Conservation (phyloP, 345 rosid species). For the Limnanthes douglasii region DNA sequence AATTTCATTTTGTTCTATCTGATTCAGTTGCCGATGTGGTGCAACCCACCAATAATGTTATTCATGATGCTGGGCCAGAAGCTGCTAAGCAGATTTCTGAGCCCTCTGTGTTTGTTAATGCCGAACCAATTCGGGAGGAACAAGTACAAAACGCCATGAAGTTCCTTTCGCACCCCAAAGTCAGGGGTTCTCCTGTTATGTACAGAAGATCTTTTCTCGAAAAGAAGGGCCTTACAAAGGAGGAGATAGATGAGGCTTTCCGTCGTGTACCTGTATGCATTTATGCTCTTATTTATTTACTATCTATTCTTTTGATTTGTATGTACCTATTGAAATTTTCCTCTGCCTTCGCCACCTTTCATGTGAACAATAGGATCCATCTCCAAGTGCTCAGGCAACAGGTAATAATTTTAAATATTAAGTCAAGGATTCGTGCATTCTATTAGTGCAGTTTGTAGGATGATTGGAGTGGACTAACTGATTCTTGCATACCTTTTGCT, state of each 20-base stretch:
- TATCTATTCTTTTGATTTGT: neutral
- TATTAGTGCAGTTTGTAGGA: constrained; percentile 1
- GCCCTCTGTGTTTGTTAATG: constrained; percentile 67
- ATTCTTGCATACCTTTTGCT: constrained; percentile 7
- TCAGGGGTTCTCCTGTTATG: constrained; percentile 78
- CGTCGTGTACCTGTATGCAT: constrained; percentile 73
- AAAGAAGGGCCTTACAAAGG: constrained; percentile 88
- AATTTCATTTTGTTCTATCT: too few species aligned
- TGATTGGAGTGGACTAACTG: constrained; percentile 1
- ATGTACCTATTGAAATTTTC: neutral
- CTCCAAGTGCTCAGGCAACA: constrained; percentile 55
- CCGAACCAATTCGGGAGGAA: constrained; percentile 87
- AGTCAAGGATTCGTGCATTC: constrained; percentile 1
- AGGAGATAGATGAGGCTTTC: constrained; percentile 97
- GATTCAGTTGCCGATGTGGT: too few species aligned
- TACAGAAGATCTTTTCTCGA: constrained; percentile 92
- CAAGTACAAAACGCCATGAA: constrained; percentile 92
- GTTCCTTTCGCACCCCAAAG: constrained; percentile 92
- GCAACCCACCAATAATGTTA: too few species aligned
- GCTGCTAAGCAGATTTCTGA: constrained; percentile 22
- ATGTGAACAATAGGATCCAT: constrained; percentile 45
- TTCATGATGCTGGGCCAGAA: too few species aligned
- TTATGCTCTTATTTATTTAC: neutral
- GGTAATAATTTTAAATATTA: constrained; percentile 42
- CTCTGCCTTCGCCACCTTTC: constrained; percentile 3